Evolutionary conservation across 139 green algal species (phyloP).

Genomic region (Chlamydomonas sp.): DNA sequence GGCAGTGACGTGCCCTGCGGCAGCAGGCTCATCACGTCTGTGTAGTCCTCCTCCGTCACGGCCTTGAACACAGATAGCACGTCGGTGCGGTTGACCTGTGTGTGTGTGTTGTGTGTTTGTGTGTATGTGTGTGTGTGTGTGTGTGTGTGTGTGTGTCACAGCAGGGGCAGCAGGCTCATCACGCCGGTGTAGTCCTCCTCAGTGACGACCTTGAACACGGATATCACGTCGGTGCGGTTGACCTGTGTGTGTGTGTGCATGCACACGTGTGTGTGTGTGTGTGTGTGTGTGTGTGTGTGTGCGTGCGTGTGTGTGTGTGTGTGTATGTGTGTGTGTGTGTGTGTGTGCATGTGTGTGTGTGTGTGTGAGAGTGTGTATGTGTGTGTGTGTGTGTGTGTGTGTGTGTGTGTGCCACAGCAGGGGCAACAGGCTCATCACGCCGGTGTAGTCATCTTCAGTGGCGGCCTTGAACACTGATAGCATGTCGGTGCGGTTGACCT

Average conservation of each 20-base stretch:
- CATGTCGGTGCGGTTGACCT: constrained; percentile 39
- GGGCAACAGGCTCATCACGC: constrained; percentile 52
- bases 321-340: too few relatives aligned
- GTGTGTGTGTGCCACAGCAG: too few relatives aligned
- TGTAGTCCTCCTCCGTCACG: constrained; percentile 52
- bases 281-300: too few relatives aligned
- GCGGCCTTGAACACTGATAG: constrained; percentile 52
- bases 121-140: too few relatives aligned
- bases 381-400: too few relatives aligned
- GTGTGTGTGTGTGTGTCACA: too few relatives aligned
- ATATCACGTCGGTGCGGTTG: constrained; percentile 39
- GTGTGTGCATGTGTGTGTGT: too few relatives aligned
- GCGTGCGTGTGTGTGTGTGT: too few relatives aligned
- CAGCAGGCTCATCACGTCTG: constrained; percentile 54
- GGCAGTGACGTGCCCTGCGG: constrained; percentile 59
- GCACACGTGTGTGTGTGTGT: too few relatives aligned
- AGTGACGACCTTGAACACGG: constrained; percentile 50
- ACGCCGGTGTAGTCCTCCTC: constrained; percentile 65
- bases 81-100: constrained; percentile 40
- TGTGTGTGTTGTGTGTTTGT: too few relatives aligned
- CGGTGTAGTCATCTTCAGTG: constrained; percentile 57
- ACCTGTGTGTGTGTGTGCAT: too few relatives aligned
- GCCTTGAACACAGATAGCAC: constrained; percentile 54
- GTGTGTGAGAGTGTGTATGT: too few relatives aligned
- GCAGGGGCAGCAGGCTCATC: constrained; percentile 46